Base-by-base conservation (phyloP, 2,329 filamentous ascomycete species). In the Camptophora hylomeconis region DNA sequence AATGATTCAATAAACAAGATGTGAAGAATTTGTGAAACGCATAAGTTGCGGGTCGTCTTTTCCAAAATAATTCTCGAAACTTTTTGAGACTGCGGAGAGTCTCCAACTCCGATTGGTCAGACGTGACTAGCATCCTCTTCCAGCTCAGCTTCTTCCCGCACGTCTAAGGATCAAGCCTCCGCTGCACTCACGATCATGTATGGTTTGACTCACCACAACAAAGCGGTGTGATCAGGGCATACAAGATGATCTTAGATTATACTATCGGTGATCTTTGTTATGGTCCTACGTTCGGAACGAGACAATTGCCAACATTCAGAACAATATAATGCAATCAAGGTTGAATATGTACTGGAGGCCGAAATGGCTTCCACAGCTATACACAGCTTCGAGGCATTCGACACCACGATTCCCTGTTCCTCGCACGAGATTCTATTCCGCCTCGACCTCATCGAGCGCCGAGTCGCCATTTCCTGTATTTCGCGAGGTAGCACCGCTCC, bases 401-500 rank as follows among this genome's bases (percentile, higher is more conserved):
- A 25, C 23, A n/a, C 10, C 16, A 19, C 17, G 21, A 16, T 24
- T 26, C n/a, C 23, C 25, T 20, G 11, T 17, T n/a, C 20, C 11
- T 15, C 20, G 6, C 8, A 10, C 11, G n/a, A 27, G 30, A 17
- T 36, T 20, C 20, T 20, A 12, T 13, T 28, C 32, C 5, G 30
- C 24, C 11, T 14, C 26, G 13, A 13, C 11, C 20, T 14, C 19
- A 14, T 28, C 16, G 5, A 21, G 17, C 12, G n/a, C 31, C 13
- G 9, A 17, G 10, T 13, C 27, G 9, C 57, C 64, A 3, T 78
- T 83, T 40, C 71, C 71, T 36, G 56, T 94, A 45, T 79, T 92
- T 51, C 80, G 81, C 45, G 69, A 81, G 52, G 74, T 89, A 35
- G 60, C 74, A 9, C 63, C 72, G 7, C 61, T 93, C 28, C 80